These are phyloP conservation scores for Jimgerdemannia lactiflua DNA, from an alignment of 192 early-diverging fungal species.

Conservation along the genomic window DNA sequence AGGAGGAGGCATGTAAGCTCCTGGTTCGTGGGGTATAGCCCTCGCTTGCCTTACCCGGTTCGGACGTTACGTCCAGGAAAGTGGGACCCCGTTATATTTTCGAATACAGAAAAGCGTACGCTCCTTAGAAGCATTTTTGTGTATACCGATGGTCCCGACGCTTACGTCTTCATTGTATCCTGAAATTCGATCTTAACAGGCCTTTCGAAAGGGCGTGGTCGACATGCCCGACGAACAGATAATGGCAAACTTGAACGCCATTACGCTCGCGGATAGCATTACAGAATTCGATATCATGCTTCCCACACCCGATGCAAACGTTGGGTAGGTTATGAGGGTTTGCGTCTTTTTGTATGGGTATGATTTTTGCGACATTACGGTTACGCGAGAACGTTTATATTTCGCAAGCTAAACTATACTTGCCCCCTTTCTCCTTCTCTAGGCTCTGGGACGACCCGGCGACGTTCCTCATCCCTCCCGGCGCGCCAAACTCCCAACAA, in stretches of 20 bases:
- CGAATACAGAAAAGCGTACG: neutral
- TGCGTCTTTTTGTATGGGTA: too few relatives aligned
- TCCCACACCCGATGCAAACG: conserved; percentile 61
- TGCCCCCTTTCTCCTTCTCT: neutral
- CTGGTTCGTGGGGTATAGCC: too few relatives aligned
- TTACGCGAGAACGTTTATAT: too few relatives aligned
- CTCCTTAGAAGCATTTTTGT: neutral
- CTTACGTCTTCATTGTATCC: neutral
- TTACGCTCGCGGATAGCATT: conserved; percentile 84
- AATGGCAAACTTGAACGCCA: conserved; percentile 71
- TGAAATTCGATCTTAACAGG: conserved; percentile 37
- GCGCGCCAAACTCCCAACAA: neutral
- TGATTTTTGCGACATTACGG: too few relatives aligned
- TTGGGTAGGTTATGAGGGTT: neutral
- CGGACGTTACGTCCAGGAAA: too few relatives aligned
- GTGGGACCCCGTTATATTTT: too few relatives aligned
- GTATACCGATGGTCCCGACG: neutral
- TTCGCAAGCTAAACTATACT: neutral
- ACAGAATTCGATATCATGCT: conserved; percentile 93
- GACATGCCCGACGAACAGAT: conserved; percentile 78
- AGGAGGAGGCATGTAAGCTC: too few relatives aligned
- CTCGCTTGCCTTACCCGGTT: too few relatives aligned
- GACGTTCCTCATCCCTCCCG: neutral
- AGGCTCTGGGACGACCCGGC: conserved; percentile 10
- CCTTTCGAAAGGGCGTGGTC: conserved; percentile 76